Percentiles rank a stretch among this genome's conserved stretches.
phyloP scores from a whole-genome alignment of 805 yeast species.

The Gaillardinia entomophila region DNA sequence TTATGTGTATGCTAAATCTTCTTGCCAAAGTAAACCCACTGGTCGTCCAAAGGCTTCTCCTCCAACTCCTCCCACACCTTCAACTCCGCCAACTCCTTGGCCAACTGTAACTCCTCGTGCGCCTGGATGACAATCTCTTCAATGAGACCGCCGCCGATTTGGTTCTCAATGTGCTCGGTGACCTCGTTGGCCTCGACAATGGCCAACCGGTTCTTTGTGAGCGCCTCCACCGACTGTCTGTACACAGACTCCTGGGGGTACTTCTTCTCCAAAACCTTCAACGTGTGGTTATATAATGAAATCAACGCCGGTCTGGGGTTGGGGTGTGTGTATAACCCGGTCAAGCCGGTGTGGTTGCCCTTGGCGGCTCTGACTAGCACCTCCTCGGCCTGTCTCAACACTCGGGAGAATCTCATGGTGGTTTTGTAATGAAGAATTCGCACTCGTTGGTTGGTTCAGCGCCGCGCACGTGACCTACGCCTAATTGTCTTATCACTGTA shows the following conservation, averaged over 20 bases:
- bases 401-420: slow-evolving; percentile 36
- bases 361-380: slow-evolving; percentile 53
- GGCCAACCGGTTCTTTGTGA: slow-evolving; percentile 63
- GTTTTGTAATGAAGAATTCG: slow-evolving; percentile 3
- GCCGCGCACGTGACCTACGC: neutral
- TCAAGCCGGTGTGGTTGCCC: slow-evolving; percentile 75
- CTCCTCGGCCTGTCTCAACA: slow-evolving; percentile 40
- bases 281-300: slow-evolving; percentile 65
- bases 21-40: slow-evolving; percentile 79
- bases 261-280: slow-evolving; percentile 49
- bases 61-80: slow-evolving; percentile 76
- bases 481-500: neutral
- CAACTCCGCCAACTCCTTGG: slow-evolving; percentile 61
- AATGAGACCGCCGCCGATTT: slow-evolving; percentile 77
- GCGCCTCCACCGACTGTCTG: slow-evolving; percentile 64
- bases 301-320: slow-evolving; percentile 76
- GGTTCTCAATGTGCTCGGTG: slow-evolving; percentile 58
- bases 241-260: slow-evolving; percentile 73
- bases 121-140: slow-evolving; percentile 84
- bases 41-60: slow-evolving; percentile 74
- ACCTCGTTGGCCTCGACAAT: slow-evolving; percentile 61
- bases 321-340: slow-evolving; percentile 77
- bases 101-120: slow-evolving; percentile 67
- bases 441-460: slow-evolving; percentile 12
- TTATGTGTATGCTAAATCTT: too few relatives aligned